phyloP scores from a whole-genome alignment of 2,329 filamentous ascomycete genomes.

The Fusarium sp. region DNA sequence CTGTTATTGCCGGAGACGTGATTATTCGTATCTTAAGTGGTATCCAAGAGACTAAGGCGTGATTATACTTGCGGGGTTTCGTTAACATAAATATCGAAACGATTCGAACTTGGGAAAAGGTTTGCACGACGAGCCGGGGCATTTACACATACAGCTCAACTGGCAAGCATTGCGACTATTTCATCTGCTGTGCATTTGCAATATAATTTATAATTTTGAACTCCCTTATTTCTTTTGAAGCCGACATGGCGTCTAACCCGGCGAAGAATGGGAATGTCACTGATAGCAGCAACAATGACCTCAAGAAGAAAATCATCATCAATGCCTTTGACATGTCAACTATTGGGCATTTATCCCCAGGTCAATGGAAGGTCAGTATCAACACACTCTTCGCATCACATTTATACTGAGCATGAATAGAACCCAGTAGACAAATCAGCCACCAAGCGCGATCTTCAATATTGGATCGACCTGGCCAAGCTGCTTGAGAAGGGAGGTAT shows the following conservation, averaged over 20 bases:
- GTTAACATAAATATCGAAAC: neutral
- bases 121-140: too few relatives aligned
- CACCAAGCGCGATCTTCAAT: constrained; percentile 67
- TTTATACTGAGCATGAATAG: constrained; percentile 43
- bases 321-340: constrained; percentile 75
- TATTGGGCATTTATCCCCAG: constrained; percentile 70
- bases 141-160: neutral
- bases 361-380: constrained; percentile 68
- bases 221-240: neutral
- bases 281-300: neutral
- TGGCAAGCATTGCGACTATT: neutral
- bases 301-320: constrained; percentile 57
- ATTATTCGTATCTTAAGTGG: neutral
- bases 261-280: neutral
- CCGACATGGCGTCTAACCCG: neutral
- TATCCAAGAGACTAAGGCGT: neutral
- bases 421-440: constrained; percentile 69
- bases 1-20: neutral
- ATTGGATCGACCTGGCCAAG: constrained; percentile 72
- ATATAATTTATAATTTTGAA: neutral
- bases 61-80: neutral
- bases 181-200: neutral
- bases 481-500: constrained; percentile 69
- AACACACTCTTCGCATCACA: rapidly evolving
- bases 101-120: neutral